Evolutionary conservation across 495 filamentous ascomycete genomes (phyloP), one percentile per base, ranked within the genome.

Genomic region (Neurospora hispaniola): DNA sequence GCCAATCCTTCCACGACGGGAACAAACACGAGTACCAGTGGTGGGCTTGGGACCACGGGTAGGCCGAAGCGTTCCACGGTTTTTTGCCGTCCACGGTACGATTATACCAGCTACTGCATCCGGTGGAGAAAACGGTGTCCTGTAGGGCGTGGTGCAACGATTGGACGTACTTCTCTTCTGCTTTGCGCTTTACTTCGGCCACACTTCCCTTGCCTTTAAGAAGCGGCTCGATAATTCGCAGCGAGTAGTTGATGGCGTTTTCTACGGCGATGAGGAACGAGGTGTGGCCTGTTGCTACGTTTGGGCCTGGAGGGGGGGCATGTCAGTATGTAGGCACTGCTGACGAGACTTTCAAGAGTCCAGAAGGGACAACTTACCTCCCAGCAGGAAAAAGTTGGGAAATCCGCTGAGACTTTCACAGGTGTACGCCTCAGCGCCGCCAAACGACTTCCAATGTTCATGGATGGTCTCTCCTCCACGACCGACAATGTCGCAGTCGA

Each of bases 31-130:
- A n/a, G 20, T 72, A 75, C 76, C 76, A 77, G 11, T 70, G 71
- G 16, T 44, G 31, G 4, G 70, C 70, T 16, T 77, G 76, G 12
- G 38, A 68, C 76, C 72, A 73, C 8, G 76, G 76, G 43, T 77
- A 77, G 16, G 70, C 72, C 72, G 71, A 69, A 8, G 46, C 76
- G 69, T 77, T 77, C 72, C 72, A 74, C 4, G 48, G 42, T 54
- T 74, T 75, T 18, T 59, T 74, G 3, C 48, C 71, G 0, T 70
- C 18, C 2, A 54, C 70, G 9, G 44, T n/a, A 8, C 44, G 44
- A 18, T 41, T 12, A 84, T 90, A 85, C 83, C 83, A 85, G 73
- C 77, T 83, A 9, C 70, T 73, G 70, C 83, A 84, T 1, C 74
- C 79, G 8, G 75, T 74, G 5, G 71, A 74, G 73, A 79, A 84